Evolutionary conservation across 257 asterid species (phyloP).

Genomic region (Paraleonurus japonicus): DNA sequence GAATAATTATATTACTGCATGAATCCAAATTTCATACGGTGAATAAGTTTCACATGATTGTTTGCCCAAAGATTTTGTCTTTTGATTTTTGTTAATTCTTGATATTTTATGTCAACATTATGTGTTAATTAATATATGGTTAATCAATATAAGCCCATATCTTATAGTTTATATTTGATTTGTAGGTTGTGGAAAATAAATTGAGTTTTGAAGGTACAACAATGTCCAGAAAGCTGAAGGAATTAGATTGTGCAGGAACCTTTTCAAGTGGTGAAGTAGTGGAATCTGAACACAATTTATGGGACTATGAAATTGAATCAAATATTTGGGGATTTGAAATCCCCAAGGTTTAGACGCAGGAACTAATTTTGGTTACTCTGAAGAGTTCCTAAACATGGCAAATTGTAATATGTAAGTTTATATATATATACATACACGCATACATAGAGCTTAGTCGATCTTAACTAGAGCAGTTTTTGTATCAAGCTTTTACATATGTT

Average conservation of each 20-base stretch:
- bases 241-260: conserved; percentile 14
- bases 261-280: conserved; percentile 12
- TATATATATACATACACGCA: no score
- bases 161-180: neutral
- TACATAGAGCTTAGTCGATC: neutral
- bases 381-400: neutral
- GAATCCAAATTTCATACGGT: no score
- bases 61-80: neutral
- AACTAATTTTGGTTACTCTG: neutral
- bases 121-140: neutral
- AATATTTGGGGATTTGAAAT: conserved; percentile 29
- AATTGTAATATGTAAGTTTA: neutral
- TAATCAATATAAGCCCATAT: neutral
- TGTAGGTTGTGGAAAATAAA: conserved; percentile 34
- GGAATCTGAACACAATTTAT: conserved; percentile 35
- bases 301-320: conserved; percentile 40
- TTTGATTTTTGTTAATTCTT: neutral
- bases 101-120: neutral
- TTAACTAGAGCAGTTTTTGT: neutral
- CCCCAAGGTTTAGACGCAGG: conserved; percentile 11
- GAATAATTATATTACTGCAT: no score
- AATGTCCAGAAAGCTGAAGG: conserved; percentile 29
- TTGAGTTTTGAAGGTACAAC: conserved; percentile 19
- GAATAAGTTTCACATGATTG: no score
- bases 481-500: neutral